phyloP scores from a whole-genome alignment of 73 alveolate genomes.

The Symbiodinium pilosum region DNA sequence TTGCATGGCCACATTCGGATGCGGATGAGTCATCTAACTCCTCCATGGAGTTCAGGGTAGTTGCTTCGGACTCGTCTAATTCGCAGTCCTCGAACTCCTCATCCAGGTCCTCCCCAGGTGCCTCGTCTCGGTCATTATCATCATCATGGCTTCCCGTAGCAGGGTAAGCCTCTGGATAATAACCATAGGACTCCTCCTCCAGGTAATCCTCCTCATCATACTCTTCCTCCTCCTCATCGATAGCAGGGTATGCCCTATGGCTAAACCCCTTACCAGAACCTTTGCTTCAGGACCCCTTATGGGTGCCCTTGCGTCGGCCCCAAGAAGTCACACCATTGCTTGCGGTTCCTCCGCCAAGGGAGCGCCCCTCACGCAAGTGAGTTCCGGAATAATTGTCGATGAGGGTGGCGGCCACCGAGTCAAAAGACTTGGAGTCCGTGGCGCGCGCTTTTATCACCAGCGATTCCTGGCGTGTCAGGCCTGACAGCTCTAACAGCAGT shows the following conservation, averaged over 20 bases:
- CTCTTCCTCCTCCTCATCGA: background rate
- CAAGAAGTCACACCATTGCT: too few species aligned
- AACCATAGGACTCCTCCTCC: background rate
- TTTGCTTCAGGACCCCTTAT: background rate
- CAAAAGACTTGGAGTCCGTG: background rate
- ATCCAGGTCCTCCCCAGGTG: background rate
- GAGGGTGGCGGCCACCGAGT: background rate
- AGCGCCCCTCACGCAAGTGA: background rate
- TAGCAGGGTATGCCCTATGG: background rate
- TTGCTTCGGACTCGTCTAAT: background rate
- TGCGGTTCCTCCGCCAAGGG: background rate
- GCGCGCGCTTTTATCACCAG: background rate
- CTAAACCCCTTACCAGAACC: background rate
- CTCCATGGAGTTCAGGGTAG: background rate
- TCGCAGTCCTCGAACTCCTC: background rate
- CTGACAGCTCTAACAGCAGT: background rate
- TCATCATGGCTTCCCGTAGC: background rate
- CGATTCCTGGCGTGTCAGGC: background rate
- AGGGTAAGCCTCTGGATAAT: background rate
- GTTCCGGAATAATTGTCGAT: background rate
- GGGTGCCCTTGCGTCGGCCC: too few species aligned
- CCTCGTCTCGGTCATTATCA: background rate
- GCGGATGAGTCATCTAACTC: background rate
- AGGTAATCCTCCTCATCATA: background rate
- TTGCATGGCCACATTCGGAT: background rate